Evolutionary conservation across 2,329 filamentous ascomycete genomes (phyloP).

Genomic region (Mariannaea sp.): DNA sequence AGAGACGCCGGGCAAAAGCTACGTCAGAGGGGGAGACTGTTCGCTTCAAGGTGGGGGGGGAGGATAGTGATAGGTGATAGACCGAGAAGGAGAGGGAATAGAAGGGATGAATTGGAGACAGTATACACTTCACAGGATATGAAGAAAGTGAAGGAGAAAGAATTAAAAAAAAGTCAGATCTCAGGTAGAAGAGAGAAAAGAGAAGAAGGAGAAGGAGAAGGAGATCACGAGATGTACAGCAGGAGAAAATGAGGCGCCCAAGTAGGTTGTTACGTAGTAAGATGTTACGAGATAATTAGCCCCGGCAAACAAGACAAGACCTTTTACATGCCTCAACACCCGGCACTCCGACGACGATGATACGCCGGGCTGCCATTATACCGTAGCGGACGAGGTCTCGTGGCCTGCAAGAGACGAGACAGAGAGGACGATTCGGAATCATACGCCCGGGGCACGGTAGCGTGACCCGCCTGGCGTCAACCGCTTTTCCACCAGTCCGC

Average conservation of each 20-base stretch:
- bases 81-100: constrained; percentile 12
- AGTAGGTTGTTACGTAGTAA: constrained; percentile 22
- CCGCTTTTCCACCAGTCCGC: constrained; percentile 17
- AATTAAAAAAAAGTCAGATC: no score
- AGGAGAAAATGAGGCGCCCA: no score
- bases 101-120: no score
- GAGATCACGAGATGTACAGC: constrained; percentile 16
- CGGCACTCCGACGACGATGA: constrained; percentile 35
- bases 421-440: constrained; percentile 28
- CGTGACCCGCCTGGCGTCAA: constrained; percentile 24
- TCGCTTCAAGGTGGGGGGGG: constrained; percentile 22
- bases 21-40: neutral
- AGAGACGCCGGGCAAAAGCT: neutral
- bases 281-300: no score
- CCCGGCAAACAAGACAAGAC: constrained; percentile 25
- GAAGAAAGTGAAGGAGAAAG: constrained; percentile 15
- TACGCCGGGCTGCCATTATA: constrained; percentile 29
- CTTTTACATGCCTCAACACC: constrained; percentile 11
- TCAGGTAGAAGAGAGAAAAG: constrained; percentile 15
- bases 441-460: constrained; percentile 21
- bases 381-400: constrained; percentile 28
- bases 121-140: no score
- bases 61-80: constrained; percentile 9
- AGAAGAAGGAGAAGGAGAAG: constrained; percentile 15
- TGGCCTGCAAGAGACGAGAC: constrained; percentile 15